Conservation (phyloP, 169 alveolate genomes). For the Prorocentrum cordatum region DNA sequence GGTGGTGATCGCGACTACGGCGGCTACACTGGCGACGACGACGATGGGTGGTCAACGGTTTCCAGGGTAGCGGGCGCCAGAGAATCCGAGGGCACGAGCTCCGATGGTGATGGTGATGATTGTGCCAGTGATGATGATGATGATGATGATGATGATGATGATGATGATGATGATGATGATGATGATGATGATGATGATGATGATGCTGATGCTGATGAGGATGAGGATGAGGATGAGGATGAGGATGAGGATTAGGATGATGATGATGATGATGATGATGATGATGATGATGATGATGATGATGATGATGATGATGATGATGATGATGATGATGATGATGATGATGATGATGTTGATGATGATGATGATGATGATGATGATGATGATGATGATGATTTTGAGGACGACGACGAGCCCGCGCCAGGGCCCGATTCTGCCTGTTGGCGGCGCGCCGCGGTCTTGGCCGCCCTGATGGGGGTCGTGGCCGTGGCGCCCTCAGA, state of each 20-base stretch:
- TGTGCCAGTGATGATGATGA: neutral
- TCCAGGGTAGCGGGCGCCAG: too few relatives aligned
- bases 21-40: too few relatives aligned
- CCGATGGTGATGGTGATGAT: neutral
- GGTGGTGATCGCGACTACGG: too few relatives aligned
- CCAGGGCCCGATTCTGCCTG: too few relatives aligned
- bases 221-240: neutral
- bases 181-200: neutral
- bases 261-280: neutral
- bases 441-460: too few relatives aligned
- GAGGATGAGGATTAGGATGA: neutral
- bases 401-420: too few relatives aligned
- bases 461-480: too few relatives aligned
- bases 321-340: too few relatives aligned
- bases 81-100: neutral
- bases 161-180: neutral
- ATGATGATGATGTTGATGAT: too few relatives aligned
- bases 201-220: neutral
- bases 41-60: too few relatives aligned
- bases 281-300: neutral
- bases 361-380: neutral
- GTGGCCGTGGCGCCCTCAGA: too few relatives aligned
- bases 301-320: neutral
- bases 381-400: too few relatives aligned
- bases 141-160: neutral